phyloP scores from a whole-genome alignment of 2,329 filamentous ascomycete genomes.

The Colletotrichum falcatum region DNA sequence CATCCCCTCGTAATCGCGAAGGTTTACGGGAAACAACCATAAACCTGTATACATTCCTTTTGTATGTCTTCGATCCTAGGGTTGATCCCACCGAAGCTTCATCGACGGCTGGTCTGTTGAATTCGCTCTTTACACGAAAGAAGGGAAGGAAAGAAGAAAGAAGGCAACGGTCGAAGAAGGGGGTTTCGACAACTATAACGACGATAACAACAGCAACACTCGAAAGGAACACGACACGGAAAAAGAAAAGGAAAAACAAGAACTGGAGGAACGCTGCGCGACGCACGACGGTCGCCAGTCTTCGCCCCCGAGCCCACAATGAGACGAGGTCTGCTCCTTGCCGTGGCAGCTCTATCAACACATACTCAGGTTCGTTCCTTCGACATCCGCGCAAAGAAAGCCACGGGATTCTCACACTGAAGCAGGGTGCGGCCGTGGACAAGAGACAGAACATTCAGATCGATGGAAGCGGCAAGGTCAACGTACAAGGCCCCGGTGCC shows the following conservation, averaged over 20 bases:
- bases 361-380: conserved; percentile 41
- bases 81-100: conserved; percentile 45
- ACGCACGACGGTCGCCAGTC: conserved; percentile 35
- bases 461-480: conserved; percentile 31
- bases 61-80: conserved; percentile 37
- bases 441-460: conserved; percentile 34
- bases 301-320: conserved; percentile 40
- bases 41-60: conserved; percentile 25
- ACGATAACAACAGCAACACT: neutral
- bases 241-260: neutral
- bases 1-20: conserved; percentile 21
- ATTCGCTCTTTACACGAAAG: conserved; percentile 33
- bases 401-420: conserved; percentile 22
- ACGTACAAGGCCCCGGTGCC: conserved; percentile 14
- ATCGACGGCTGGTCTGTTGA: conserved; percentile 48
- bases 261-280: conserved; percentile 34
- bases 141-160: neutral
- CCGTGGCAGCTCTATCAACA: conserved; percentile 41
- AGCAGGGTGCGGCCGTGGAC: conserved; percentile 37
- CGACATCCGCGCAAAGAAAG: neutral
- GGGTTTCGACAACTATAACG: neutral
- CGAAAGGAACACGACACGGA: neutral
- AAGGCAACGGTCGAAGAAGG: neutral
- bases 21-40: conserved; percentile 23
- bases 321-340: conserved; percentile 41